Evolutionary conservation across 352 stramenopile species (phyloP).

Genomic region (Globisporangium barbulae): DNA sequence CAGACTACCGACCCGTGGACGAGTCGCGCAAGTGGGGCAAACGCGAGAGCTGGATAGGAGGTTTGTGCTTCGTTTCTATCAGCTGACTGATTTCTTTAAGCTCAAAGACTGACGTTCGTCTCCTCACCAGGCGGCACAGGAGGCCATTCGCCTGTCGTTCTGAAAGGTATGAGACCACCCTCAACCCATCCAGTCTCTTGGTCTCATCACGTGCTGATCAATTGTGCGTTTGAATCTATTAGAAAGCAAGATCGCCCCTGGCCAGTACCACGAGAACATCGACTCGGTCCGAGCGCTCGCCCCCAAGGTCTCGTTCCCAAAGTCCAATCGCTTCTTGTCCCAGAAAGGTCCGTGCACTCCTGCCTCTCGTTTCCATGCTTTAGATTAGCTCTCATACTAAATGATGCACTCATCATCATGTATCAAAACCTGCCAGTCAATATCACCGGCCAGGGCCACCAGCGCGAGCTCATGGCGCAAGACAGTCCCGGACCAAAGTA

Average conservation of each 20-base stretch:
- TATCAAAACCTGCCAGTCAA: conserved; percentile 34
- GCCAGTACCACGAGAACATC: conserved; percentile 71
- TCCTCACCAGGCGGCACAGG: conserved; percentile 12
- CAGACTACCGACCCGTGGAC: conserved; percentile 62
- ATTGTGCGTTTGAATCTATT: neutral
- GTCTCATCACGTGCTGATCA: neutral
- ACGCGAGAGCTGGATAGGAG: conserved; percentile 81
- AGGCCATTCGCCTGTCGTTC: conserved; percentile 41
- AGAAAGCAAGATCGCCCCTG: conserved; percentile 60
- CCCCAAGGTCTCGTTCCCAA: conserved; percentile 73
- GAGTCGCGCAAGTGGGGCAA: conserved; percentile 67
- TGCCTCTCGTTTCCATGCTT: neutral
- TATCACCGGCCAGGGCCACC: conserved; percentile 55
- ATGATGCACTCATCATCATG: neutral
- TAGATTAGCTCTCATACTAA: neutral
- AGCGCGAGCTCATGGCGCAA: conserved; percentile 69
- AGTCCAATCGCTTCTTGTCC: conserved; percentile 75
- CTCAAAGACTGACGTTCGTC: neutral
- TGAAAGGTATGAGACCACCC: conserved; percentile 36
- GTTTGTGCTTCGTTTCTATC: conserved; percentile 14
- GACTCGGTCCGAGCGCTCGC: conserved; percentile 54
- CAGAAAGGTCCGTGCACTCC: conserved; percentile 56
- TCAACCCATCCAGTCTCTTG: neutral
- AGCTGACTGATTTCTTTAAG: neutral
- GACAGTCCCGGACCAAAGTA: conserved; percentile 85